Base-by-base conservation (phyloP, 495 filamentous ascomycete genomes). In the Jackrogersella minutella region DNA sequence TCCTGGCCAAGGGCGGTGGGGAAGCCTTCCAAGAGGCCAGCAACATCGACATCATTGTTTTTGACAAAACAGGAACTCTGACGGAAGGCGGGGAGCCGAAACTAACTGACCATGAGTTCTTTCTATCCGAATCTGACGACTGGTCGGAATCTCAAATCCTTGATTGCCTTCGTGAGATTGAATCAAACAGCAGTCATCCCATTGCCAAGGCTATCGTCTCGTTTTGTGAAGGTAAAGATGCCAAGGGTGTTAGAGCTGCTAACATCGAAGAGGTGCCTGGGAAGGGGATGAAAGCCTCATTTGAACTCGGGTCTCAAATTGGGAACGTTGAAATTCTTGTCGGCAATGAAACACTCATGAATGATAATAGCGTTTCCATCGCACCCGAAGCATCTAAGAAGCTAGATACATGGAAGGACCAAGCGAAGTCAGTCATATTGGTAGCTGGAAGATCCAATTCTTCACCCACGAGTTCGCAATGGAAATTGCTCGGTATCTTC, bases 11-110 rank as follows among this genome's bases (percentile, higher is more conserved):
- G 49, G 49, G 49, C 3, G 49, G 49, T n/a, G 49, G 49, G 21
- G 49, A 52, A 36, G 49, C 49, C 2, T 52, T 52, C 17, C 49
- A 52, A 10, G 49, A 52, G 8, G 49, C 49, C 3, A 52, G 49
- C 30, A 52, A 52, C 31, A 52, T 52, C 11, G 49, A 52, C 9
- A 52, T 52, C 6, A 52, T 52, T 24, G 49, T 52, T 2, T 52
- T 52, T 36, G 49, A 52, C 8, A 52, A 52, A 9, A 52, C 49
- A 22, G 49, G 49, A 26, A 52, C 49, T 7, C 10, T 52, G 17
- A 52, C 49, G 22, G 49, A 52, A 36, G 49, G 49, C 16, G 49
- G 49, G 9, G 49, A 52, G 26, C 49, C 49, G 8, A 34, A 36
- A 22, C 24, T 52, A n/a, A 52, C 49, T 0, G 49, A 52, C n/a